Evolutionary conservation across 2,329 filamentous ascomycete species (phyloP).

Genomic region (Chaetothyriales sp.): DNA sequence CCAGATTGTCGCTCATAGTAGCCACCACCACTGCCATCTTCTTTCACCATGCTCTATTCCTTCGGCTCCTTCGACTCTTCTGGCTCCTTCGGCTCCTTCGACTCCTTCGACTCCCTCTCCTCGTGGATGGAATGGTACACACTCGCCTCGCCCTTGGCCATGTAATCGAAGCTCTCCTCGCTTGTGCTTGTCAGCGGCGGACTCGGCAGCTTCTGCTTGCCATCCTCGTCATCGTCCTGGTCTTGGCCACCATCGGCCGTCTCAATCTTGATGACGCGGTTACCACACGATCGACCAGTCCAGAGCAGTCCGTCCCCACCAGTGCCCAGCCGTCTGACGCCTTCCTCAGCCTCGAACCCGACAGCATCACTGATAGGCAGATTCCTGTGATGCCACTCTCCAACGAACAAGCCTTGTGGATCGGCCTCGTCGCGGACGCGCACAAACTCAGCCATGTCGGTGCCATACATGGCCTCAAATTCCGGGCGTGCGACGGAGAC

Average conservation of each 20-base stretch:
- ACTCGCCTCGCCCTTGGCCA: constrained; percentile 30
- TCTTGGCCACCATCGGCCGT: not conserved
- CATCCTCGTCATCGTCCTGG: not conserved
- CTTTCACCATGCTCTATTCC: too few relatives aligned
- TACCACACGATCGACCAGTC: constrained; percentile 8
- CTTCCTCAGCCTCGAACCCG: constrained; percentile 8
- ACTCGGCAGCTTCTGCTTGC: constrained; percentile 19
- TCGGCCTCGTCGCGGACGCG: constrained; percentile 55
- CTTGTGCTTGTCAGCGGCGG: constrained; percentile 27
- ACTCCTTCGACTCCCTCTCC: not conserved
- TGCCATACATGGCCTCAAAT: constrained; percentile 53
- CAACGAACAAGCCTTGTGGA: constrained; percentile 73
- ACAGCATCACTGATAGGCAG: constrained; percentile 32
- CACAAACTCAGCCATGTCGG: constrained; percentile 51
- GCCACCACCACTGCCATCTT: too few relatives aligned
- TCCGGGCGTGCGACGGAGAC: constrained; percentile 41
- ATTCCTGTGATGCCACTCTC: constrained; percentile 70
- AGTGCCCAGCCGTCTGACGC: constrained; percentile 18
- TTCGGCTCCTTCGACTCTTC: not conserved
- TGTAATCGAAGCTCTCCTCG: constrained; percentile 34
- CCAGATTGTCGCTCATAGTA: too few relatives aligned
- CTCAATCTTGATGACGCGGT: constrained; percentile 1
- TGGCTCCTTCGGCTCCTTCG: not conserved
- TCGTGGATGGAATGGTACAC: constrained; percentile 12
- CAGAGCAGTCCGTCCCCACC: constrained; percentile 15